These are phyloP conservation scores for Pelargonium myrrhifolium DNA, from an alignment of 441 rosid species.

Conservation along the genomic window DNA sequence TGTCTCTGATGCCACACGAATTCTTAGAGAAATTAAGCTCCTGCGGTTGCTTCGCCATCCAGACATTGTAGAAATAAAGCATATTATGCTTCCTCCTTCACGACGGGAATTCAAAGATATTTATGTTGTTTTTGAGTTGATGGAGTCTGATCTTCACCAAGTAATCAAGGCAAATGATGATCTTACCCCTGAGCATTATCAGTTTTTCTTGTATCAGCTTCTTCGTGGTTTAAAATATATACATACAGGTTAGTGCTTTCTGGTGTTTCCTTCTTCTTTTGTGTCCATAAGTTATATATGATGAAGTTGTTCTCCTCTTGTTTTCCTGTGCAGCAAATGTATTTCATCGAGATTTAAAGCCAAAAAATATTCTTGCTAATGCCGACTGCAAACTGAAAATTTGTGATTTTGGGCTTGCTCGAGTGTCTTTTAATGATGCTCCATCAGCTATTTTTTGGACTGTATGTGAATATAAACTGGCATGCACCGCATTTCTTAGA, in stretches of 20 bases:
- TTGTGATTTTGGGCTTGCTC: slow-evolving; percentile 95
- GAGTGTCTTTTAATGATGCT: slow-evolving; percentile 91
- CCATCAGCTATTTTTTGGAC: slow-evolving; percentile 98
- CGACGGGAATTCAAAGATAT: slow-evolving; percentile 83
- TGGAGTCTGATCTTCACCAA: slow-evolving; percentile 98
- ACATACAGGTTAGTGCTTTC: slow-evolving; percentile 60
- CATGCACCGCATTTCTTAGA: too few relatives aligned
- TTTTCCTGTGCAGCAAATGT: too few relatives aligned
- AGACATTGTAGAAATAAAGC: slow-evolving; percentile 82
- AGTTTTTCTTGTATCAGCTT: slow-evolving; percentile 93
- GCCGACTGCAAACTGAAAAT: slow-evolving; percentile 97
- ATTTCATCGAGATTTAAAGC: slow-evolving; percentile 71
- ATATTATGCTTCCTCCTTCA: slow-evolving; percentile 95
- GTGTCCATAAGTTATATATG: not conserved
- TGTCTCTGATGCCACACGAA: slow-evolving; percentile 93
- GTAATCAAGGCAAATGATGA: slow-evolving; percentile 89
- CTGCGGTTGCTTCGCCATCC: slow-evolving; percentile 87
- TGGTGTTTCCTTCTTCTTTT: not conserved
- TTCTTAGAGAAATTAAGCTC: slow-evolving; percentile 85
- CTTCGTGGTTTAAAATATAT: slow-evolving; percentile 86
- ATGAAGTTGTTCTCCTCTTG: too few relatives aligned
- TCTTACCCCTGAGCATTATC: slow-evolving; percentile 91
- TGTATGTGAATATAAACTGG: too few relatives aligned
- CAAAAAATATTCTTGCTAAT: slow-evolving; percentile 66
- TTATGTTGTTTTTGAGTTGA: slow-evolving; percentile 84